Evolutionary conservation across 805 yeast genomes (phyloP), one percentile per base, ranked within the genome.

Genomic region (Kazachstania psychrophila): DNA sequence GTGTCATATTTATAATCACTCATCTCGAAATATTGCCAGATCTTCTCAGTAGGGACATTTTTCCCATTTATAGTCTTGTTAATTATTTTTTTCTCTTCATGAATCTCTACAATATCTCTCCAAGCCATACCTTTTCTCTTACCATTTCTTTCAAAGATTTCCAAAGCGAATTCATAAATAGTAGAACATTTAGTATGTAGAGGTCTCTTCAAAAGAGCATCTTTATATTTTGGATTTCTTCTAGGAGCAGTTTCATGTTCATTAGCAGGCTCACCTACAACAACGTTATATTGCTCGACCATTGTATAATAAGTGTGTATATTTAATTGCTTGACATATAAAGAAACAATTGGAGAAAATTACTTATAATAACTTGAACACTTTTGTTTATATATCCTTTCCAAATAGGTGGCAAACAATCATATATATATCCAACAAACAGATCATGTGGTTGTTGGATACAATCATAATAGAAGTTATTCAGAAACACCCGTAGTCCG

Each of bases 11-110:
- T 62, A 65, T 87, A 92, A 28, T 73, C 72, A 6, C 85, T 70
- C 54, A 80, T 64, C 62, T 92, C 96, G 58, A 70, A 92, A 61
- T 67, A 89, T 35, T 69, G 62, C 98, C 98, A 92, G 33, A 76
- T 77, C 65, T 92, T 92, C 52, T 82, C 86, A 34, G 81, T 79
- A 46, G 74, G 68, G 20, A 61, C 66, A 38, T 75, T 73, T 56
- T 81, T 71, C 43, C 96, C 97, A 47, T 89, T 82, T 31, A 92
- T 65, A 37, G 73, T 54, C 65, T 86, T 88, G 43, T 75, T 77
- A 39, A 92, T 72, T 52, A 67, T 69, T 62, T 84, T 87, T 34
- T 66, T 71, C 58, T 92, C 96, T 39, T 64, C 72, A 62, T 86
- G 89, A 37, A 83, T 58, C 37, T 86, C 89, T 26, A 72, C 48